Conservation (phyloP, 768 basidiomycete genomes). For the Chiua virens region DNA sequence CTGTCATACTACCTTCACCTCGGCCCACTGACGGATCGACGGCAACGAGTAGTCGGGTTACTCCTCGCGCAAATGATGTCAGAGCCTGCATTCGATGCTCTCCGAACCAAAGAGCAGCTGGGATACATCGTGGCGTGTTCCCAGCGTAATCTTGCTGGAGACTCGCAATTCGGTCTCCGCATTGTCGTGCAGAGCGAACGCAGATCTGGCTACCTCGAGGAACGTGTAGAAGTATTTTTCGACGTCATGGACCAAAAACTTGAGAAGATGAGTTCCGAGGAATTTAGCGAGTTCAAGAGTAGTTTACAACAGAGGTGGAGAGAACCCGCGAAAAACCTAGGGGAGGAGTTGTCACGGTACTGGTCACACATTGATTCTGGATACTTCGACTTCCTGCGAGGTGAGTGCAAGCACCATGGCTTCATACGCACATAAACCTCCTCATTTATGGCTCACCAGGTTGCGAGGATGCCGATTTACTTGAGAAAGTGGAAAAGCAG, state of each 20-base stretch:
- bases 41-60: conserved; percentile 61
- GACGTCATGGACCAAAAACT: conserved; percentile 67
- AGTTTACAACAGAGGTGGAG: conserved; percentile 79
- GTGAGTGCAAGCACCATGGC: conserved; percentile 45
- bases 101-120: conserved; percentile 93
- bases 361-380: conserved; percentile 73
- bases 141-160: conserved; percentile 56
- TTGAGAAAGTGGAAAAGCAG: conserved; percentile 66
- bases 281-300: conserved; percentile 76
- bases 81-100: conserved; percentile 90
- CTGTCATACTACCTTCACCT: conserved; percentile 84
- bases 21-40: conserved; percentile 65
- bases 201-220: conserved; percentile 75
- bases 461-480: conserved; percentile 64
- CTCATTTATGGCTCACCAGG: conserved; percentile 42
- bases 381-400: conserved; percentile 82
- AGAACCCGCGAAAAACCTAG: conserved; percentile 86
- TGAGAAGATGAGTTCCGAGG: conserved; percentile 64
- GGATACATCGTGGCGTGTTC: conserved; percentile 85
- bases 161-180: conserved; percentile 71
- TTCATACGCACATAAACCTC: neutral
- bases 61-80: conserved; percentile 81
- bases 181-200: conserved; percentile 90
- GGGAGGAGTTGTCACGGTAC: conserved; percentile 73
- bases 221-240: conserved; percentile 87